Evolutionary conservation across 371 early-diverging fungal species (phyloP).

Genomic region (Lichtheimia ornata): DNA sequence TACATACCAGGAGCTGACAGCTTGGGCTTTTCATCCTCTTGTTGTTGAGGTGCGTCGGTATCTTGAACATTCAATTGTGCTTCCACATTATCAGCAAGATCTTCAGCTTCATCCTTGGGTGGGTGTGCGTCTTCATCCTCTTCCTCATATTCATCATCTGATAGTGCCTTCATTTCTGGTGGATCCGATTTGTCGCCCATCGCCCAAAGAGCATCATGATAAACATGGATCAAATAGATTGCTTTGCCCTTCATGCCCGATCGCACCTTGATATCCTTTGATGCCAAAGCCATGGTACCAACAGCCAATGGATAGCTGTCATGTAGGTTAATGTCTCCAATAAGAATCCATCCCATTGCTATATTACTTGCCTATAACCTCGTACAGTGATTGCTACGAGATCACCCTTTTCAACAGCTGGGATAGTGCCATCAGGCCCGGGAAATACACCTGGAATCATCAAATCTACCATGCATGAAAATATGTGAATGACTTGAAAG

Average conservation of each 20-base stretch:
- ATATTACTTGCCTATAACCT: constrained; percentile 44
- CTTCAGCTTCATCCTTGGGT: background rate
- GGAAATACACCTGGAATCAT: constrained; percentile 68
- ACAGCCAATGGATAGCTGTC: constrained; percentile 55
- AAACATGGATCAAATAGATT: constrained; percentile 67
- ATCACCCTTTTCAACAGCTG: constrained; percentile 47
- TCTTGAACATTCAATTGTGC: constrained; percentile 16
- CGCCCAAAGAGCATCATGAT: constrained; percentile 69
- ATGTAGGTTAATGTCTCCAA: background rate
- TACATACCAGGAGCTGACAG: constrained; percentile 12
- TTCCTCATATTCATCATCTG: constrained; percentile 27
- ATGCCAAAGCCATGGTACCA: constrained; percentile 58
- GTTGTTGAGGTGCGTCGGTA: constrained; percentile 3
- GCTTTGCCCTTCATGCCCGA: constrained; percentile 74
- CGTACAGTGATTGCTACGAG: constrained; percentile 57
- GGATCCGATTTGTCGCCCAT: constrained; percentile 61
- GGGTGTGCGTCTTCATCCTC: background rate
- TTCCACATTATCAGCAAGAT: constrained; percentile 1
- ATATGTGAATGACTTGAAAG: constrained; percentile 3
- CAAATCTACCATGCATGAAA: constrained; percentile 35
- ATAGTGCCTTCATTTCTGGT: constrained; percentile 40
- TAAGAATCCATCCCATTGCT: background rate
- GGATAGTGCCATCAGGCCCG: constrained; percentile 42
- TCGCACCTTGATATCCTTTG: constrained; percentile 46
- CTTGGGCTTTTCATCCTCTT: constrained; percentile 15